Base-by-base conservation (phyloP, 768 basidiomycete species). In the Hypsizygus marmoreus region DNA sequence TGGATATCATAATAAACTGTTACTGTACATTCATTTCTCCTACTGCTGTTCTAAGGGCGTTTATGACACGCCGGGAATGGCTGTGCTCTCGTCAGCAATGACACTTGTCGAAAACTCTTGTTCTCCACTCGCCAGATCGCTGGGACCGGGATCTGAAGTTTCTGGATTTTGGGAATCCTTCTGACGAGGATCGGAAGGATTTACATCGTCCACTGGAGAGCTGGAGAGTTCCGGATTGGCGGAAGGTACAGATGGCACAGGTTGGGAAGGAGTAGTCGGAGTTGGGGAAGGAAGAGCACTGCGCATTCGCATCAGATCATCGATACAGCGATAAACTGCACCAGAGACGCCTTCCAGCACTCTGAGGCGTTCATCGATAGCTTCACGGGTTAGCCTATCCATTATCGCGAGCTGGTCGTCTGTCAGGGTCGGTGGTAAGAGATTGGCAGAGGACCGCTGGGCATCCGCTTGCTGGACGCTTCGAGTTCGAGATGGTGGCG, bases 291-390 rank as follows among this genome's bases (percentile, higher is more conserved):
- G 86, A 24, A 92, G 66, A n/a, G 80, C 73, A 55, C 89, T 91
- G 53, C 88, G 71, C 61, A 91, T 72, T 54, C 81, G 72, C 62
- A 85, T 77, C 50, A 97, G 73, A 55, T 97, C 91, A 53, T 88
- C 85, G 43, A 91, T 77, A 56, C 91, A 85, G 14, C 76, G 74
- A 59, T 80, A 81, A n/a, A 93, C 72, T 3, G 83, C 77, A 28
- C 73, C 73, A 29, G 91, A 89, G 29, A 95, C 86, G 13, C 82
- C 78, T 65, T 92, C 85, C 28, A 97, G 68, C 29, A 91, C 76
- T 32, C 82, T 75, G 50, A 97, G 65, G 43, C 91, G 79, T 56
- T 93, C 91, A 53, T 94, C 90, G 38, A 97, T 87, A 5, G 87
- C 86, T 53, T 89, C 87, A 43, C 88, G 73, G 20, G 89, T 91